Evolutionary conservation across 2,329 filamentous ascomycete genomes (phyloP), one percentile per base, ranked within the genome.

Genomic region (Elsinoe necatrix): DNA sequence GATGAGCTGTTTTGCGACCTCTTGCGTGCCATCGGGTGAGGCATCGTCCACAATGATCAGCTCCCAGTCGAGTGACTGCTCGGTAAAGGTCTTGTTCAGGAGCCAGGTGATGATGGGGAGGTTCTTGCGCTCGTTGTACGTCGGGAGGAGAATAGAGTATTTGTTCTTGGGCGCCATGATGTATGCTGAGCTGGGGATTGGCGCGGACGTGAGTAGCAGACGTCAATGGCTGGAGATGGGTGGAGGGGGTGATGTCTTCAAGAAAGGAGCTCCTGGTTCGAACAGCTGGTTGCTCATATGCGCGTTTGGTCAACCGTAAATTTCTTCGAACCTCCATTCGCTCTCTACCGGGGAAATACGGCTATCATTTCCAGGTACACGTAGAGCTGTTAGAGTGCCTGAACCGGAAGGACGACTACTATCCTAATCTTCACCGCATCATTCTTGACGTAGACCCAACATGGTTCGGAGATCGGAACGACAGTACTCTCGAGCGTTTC

Each of bases 31-130:
- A 73, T 98, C 93, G 63, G 93, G 93, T 57, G 89, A 95, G 74
- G 87, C 93, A 73, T 98, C 95, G 81, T 98, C 93, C 72, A 98
- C 88, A 71, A 98, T 93, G 71, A 98, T 86, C 71, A 98, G 80
- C 77, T 98, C 91, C 89, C 89, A 98, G 73, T 97, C 86, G 67
- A 98, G 82, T 62, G 78, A 96, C 92, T 87, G 80, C 72, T 95
- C 83, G 54, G 85, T 89, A 73, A 97, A 97, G 61, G 86, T 96
- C 72, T 85, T 86, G 76, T 95, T 88, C 64, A 98, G 81, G 72
- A 98, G 78, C 89, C 90, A 97, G 68, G 86, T 83, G 70, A 97
- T 89, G 71, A 98, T 93, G 67, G 93, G 93, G 64, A 98, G 83
- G 76, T 98, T 98, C 73, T 84, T 85, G 70, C 93, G 89, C 81